Base-by-base conservation (phyloP, 2,329 filamentous ascomycete species). In the Exophiala mesophila region DNA sequence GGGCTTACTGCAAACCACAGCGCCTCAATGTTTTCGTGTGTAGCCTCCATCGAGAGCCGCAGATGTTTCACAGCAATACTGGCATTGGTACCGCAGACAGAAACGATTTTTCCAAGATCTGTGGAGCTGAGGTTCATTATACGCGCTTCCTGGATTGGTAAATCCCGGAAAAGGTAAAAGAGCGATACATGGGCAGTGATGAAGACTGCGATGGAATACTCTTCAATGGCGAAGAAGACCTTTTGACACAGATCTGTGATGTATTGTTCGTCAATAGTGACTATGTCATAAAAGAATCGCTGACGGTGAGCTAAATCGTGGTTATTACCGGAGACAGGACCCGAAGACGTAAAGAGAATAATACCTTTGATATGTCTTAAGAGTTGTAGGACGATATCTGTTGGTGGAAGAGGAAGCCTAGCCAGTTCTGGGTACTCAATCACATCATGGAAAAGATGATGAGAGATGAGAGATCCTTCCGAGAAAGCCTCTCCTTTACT, bases 1-100 rank as follows among this genome's bases (percentile, higher is more conserved):
- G n/a, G n/a, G 61, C 71, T 54, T 59, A 79, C 78, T 1, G 73
- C 78, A 6, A 82, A 60, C n/a, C 76, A 54, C 2, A 83, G 63
- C 7, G 78, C 76, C 49, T 79, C 71, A 17, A 82, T 69, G 31
- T 73, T 80, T 63, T 74, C 70, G 26, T 69, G 59, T 19, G 65
- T 75, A 17, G 75, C 68, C 2, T 77, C 73, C 54, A 80, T 63
- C 50, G 82, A 68, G 17, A 83, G 62, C 9, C 73, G 73, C 42
- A 81, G 63, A 50, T 73, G 63, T 15, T 63, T 62, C 26, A 72
- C 57, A 3, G 65, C 65, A 2, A 59, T 62, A 46, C 72, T 68
- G 16, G 74, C 54, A 36, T 74, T 73, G 12, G 58, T 51, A 19
- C 61, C 63, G 47, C 70, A 70, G 8, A 64, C 52, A 2, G 54